phyloP scores from a whole-genome alignment of 768 basidiomycete species.

The Amanita fuliginea region DNA sequence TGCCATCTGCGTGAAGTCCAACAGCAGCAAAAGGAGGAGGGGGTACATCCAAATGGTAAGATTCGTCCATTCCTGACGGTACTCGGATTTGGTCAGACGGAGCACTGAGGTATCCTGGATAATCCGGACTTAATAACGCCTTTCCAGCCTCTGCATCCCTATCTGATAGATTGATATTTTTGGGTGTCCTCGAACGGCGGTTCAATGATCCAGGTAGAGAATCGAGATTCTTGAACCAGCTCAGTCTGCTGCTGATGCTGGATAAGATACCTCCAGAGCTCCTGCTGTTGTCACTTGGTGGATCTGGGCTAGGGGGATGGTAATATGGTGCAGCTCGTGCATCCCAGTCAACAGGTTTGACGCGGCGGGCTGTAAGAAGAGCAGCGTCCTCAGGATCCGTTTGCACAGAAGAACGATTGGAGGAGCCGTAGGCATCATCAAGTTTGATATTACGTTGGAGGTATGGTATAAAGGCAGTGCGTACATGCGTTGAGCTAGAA shows the following conservation, averaged over 20 bases:
- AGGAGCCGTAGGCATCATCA: slow-evolving; percentile 13
- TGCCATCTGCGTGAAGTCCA: slow-evolving; percentile 26
- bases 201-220: slow-evolving; percentile 12
- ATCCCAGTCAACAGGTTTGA: slow-evolving; percentile 27
- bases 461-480: slow-evolving; percentile 6
- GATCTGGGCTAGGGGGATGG: slow-evolving; percentile 8
- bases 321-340: slow-evolving; percentile 17
- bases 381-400: slow-evolving; percentile 33
- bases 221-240: slow-evolving; percentile 44
- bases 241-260: slow-evolving; percentile 37
- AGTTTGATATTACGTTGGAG: slow-evolving; percentile 9
- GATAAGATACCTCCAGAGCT: slow-evolving; percentile 22
- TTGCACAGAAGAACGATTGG: slow-evolving; percentile 21
- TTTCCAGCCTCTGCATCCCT: slow-evolving; percentile 37
- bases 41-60: not conserved
- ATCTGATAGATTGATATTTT: slow-evolving; percentile 18
- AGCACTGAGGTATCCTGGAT: not conserved
- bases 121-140: slow-evolving; percentile 19
- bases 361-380: slow-evolving; percentile 41
- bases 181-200: slow-evolving; percentile 14
- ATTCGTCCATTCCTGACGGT: not conserved
- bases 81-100: not conserved
- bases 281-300: slow-evolving; percentile 11
- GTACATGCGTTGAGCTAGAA: not conserved
- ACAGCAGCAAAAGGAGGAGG: slow-evolving; percentile 8